Evolutionary conservation across 345 rosid species (phyloP), one percentile per base, ranked within the genome.

Genomic region (Melaleuca quinquenervia): DNA sequence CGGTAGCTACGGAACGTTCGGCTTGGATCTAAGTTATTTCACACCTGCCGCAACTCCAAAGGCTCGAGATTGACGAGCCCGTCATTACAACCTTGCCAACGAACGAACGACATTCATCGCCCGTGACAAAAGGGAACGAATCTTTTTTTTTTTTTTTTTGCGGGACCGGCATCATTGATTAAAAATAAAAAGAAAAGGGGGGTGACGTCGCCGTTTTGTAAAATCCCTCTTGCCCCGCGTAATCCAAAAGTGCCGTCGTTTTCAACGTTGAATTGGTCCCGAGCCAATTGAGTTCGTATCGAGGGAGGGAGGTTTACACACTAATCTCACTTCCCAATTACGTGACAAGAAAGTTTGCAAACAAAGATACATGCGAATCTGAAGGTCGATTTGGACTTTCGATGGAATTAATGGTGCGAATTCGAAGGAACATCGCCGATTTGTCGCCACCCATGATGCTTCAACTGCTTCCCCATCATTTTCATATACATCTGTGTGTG

Each of bases 21-120:
- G 32, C 14, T 13, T 9, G 0, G 15, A 60, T 60, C 29, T 27
- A 2, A 27, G 8, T 60, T 13, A 36, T 9, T 60, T 3, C 20
- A 7, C 0, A 3, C 41, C 41, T 60, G 20, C 41, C 41, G 14
- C 9, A 7, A 27, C 14, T 60, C 0, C 3, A 60, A 60, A 60
- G 41, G 41, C 14, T 15, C 0, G 0, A 62, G 5, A 14, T 27
- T 27, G 8, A 14, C 10, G 1, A 62, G 16, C 27, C 20, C 2
- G 0, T 27, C 21, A 3, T 2, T 27, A 2, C 10, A 3, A 0
- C 8, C 6, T 0, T 29, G 7, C 5, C 10, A 15, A 15, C 3
- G n/a, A n/a, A n/a, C n/a, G n/a, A n/a, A n/a, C n/a, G 15, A 29
- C 15, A 7, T 3, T 6, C 45, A 9, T 70, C 48, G 3, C 58